Conservation (phyloP, 2,329 filamentous ascomycete genomes). For the Myotisia sp. region DNA sequence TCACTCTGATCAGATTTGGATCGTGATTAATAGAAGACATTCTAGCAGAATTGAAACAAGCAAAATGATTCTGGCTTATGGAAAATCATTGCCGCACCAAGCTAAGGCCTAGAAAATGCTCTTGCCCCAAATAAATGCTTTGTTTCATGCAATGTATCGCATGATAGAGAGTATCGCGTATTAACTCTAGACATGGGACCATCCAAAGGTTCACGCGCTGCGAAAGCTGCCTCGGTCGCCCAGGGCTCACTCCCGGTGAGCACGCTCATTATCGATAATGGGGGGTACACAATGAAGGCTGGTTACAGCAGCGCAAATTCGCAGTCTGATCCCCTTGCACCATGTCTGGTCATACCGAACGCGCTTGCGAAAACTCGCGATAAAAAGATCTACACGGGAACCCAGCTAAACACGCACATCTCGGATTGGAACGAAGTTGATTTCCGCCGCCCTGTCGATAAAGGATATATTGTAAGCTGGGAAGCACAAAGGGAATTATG, state of each 20-base stretch:
- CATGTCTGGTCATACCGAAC: conserved; percentile 66
- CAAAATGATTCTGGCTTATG: too few relatives aligned
- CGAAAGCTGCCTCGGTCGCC: conserved; percentile 40
- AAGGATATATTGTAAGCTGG: conserved; percentile 92
- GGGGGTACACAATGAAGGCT: conserved; percentile 80
- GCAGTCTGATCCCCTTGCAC: conserved; percentile 26
- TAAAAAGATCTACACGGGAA: conserved; percentile 62
- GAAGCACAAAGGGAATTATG: conserved; percentile 90
- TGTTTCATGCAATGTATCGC: too few relatives aligned
- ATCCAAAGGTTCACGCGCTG: conserved; percentile 20
- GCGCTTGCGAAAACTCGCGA: conserved; percentile 74
- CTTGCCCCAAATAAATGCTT: too few relatives aligned
- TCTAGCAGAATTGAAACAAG: too few relatives aligned
- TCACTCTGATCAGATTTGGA: too few relatives aligned
- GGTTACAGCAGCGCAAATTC: conserved; percentile 42
- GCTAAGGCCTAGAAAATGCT: too few relatives aligned
- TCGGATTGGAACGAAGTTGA: conserved; percentile 78
- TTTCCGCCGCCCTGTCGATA: conserved; percentile 81
- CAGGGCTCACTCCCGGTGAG: conserved; percentile 40
- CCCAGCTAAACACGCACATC: conserved; percentile 57
- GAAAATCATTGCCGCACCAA: too few relatives aligned
- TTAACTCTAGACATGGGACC: too few relatives aligned
- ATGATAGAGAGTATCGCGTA: too few relatives aligned
- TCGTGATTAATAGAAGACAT: too few relatives aligned
- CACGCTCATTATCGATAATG: conserved; percentile 87